Evolutionary conservation across 1,284 basidiomycete species (phyloP).

Genomic region (Pseudozyma hubeiensis): DNA sequence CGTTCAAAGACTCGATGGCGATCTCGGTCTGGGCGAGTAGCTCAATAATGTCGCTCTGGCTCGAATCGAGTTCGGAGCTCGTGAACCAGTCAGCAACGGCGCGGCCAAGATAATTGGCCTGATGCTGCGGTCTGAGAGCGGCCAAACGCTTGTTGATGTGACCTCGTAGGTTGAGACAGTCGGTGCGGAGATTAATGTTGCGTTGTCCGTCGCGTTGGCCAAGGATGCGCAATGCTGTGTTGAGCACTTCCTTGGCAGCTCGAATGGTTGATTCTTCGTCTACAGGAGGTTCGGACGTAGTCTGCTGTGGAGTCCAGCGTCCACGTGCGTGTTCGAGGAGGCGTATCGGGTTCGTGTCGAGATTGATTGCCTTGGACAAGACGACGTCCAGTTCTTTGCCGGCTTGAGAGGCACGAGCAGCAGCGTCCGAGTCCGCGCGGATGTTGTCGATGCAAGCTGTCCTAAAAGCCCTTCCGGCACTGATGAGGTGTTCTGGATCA

Average conservation of each 20-base stretch:
- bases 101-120: constrained; percentile 23
- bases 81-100: constrained; percentile 33
- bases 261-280: constrained; percentile 8
- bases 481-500: constrained; percentile 16
- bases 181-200: constrained; percentile 26
- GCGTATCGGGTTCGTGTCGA: constrained; percentile 28
- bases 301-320: not conserved
- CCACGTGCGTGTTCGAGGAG: constrained; percentile 4
- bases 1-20: constrained; percentile 3
- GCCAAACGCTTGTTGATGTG: constrained; percentile 32
- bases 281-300: not conserved
- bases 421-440: not conserved
- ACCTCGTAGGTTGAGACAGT: constrained; percentile 32
- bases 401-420: not conserved
- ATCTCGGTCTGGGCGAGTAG: constrained; percentile 8
- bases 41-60: constrained; percentile 16
- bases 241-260: constrained; percentile 27
- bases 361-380: constrained; percentile 29
- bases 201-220: constrained; percentile 27
- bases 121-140: constrained; percentile 7
- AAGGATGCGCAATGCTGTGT: constrained; percentile 32
- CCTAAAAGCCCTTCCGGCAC: constrained; percentile 22
- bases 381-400: constrained; percentile 12
- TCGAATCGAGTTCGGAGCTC: constrained; percentile 22
- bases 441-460: constrained; percentile 22